These are phyloP conservation scores for Monosporascus sp. DNA, from an alignment of 2,329 filamentous ascomycete species.

Conservation along the genomic window DNA sequence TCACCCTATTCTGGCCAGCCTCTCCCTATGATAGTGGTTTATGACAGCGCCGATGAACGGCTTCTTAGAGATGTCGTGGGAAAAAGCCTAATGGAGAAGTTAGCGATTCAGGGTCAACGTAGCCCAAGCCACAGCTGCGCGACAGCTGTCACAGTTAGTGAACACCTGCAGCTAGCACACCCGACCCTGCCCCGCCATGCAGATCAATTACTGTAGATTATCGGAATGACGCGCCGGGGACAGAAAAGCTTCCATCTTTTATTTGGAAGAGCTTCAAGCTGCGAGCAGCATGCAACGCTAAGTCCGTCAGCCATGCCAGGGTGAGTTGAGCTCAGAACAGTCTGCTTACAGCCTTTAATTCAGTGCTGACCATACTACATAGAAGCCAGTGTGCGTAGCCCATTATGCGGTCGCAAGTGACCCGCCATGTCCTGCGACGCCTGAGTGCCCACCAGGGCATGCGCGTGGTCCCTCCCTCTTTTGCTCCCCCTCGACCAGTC, in stretches of 20 bases:
- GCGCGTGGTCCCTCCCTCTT: slow-evolving; percentile 7
- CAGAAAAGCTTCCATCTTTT: slow-evolving; percentile 8
- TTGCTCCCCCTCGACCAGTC: slow-evolving; percentile 15
- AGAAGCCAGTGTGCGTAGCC: slow-evolving; percentile 22
- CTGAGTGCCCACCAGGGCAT: slow-evolving; percentile 19
- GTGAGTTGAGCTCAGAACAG: slow-evolving; percentile 10
- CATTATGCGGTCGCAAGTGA: slow-evolving; percentile 31
- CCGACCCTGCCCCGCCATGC: not conserved
- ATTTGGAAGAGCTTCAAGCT: slow-evolving; percentile 7
- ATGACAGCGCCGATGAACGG: too few relatives aligned
- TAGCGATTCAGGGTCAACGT: too few relatives aligned
- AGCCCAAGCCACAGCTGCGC: not conserved
- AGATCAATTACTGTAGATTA: too few relatives aligned
- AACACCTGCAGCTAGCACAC: not conserved
- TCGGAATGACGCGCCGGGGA: slow-evolving; percentile 9
- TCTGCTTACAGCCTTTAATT: slow-evolving; percentile 1
- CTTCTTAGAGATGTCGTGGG: too few relatives aligned
- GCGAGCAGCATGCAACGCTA: not conserved
- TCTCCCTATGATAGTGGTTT: too few relatives aligned
- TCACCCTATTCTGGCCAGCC: too few relatives aligned
- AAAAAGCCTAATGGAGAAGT: too few relatives aligned
- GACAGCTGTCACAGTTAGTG: not conserved
- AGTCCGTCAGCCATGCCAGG: slow-evolving; percentile 22
- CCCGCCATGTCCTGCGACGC: slow-evolving; percentile 36
- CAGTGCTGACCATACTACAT: slow-evolving; percentile 14